Base-by-base conservation (phyloP, 164 flowering plant genomes). In the Cinnamomum micranthum region DNA sequence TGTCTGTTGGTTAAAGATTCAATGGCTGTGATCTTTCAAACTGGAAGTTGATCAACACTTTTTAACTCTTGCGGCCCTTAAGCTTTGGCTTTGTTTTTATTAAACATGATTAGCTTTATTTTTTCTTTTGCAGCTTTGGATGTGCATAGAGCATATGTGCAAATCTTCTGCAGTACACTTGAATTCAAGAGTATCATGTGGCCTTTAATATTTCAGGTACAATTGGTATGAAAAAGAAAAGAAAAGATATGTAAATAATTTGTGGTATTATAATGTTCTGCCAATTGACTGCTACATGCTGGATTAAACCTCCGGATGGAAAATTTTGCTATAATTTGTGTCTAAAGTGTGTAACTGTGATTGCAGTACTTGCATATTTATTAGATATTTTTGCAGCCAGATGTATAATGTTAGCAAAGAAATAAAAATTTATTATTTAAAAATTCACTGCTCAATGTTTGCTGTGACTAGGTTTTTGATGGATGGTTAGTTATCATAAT, bases 231-330 rank as follows among this genome's bases (percentile, higher is more conserved):
- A 77, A 71, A 4, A 41, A 41, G 5, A 33, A 6, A 35, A 6
- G 9, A 24, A 24, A 72, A 74, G 76, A 79, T 80, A 84, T 85
- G 86, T 85, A 87, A 73, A 82, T 84, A 83, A 71, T 50, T 68
- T 68, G 71, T 75, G 75, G 68, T 74, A 71, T 77, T 60, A 75
- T 19, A 63, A 62, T 73, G 68, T 77, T 76, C 78, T 70, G 63
- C 80, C 74, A 69, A 63, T 41, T 51, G 52, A 63, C 68, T 77
- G 74, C 73, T 79, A 23, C 65, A 59, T 70, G 73, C 47, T 74
- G 69, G 73, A 72, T 76, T 22, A 66, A 73, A 75, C 51, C 75
- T 70, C 65, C 24, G 63, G 68, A 75, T 65, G 14, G 12, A 17
- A 50, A 65, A 58, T 68, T 68, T 66, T 70, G 64, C 15, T 66